Evolutionary conservation across 73 alveolate genomes (phyloP).

Genomic region (Tetrahymena borealis): DNA sequence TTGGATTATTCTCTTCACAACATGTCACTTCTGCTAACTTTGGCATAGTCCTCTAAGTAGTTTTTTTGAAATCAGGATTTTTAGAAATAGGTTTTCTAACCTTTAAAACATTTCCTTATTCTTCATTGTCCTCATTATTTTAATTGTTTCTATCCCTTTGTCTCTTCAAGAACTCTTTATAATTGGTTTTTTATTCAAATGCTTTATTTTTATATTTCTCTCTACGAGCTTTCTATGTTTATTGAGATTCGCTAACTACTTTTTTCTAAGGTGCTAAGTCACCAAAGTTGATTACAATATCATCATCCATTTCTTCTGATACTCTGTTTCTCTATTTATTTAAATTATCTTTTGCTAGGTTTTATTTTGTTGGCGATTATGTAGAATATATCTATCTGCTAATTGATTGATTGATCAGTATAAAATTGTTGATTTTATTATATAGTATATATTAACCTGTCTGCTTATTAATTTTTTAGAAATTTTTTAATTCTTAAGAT

Average conservation of each 20-base stretch:
- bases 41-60: background rate
- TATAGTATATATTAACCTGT: background rate
- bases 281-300: background rate
- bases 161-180: background rate
- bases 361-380: too few species aligned
- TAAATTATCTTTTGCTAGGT: background rate
- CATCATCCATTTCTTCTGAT: background rate
- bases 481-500: background rate
- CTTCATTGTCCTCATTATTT: background rate
- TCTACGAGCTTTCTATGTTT: background rate
- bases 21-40: background rate
- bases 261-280: background rate
- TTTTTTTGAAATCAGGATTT: background rate
- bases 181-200: background rate
- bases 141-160: background rate
- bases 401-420: background rate
- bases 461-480: background rate
- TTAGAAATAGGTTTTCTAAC: background rate
- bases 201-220: background rate
- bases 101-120: background rate
- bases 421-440: background rate
- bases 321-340: background rate
- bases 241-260: background rate
- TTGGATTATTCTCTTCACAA: background rate
- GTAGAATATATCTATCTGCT: background rate